Conservation (phyloP, 176 grass and related monocot genomes). For the Carex parvula region DNA sequence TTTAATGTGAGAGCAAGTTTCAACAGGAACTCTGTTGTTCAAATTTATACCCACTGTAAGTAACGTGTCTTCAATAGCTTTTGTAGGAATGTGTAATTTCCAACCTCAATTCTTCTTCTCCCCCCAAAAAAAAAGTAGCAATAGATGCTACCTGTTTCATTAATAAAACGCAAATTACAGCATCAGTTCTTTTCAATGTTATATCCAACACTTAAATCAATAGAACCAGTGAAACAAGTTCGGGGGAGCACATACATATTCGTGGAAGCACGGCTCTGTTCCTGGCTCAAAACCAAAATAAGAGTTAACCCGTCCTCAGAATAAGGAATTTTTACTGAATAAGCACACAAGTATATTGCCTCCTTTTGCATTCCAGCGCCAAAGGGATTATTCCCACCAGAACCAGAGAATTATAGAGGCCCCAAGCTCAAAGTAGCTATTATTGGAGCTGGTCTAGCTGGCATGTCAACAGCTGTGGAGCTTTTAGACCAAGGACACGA, state of each 20-base stretch:
- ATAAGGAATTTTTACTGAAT: background rate
- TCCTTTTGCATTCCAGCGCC: constrained; percentile 45
- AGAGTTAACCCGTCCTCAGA: background rate
- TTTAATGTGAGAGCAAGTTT: background rate
- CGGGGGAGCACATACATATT: background rate
- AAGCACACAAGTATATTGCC: background rate
- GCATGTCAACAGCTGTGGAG: constrained; percentile 95
- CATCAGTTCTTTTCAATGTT: background rate
- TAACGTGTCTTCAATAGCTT: background rate
- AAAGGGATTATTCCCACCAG: constrained; percentile 79
- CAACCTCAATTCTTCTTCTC: background rate
- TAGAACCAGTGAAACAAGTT: background rate
- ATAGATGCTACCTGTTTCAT: too few relatives aligned
- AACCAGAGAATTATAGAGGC: constrained; percentile 70
- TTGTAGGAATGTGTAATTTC: background rate
- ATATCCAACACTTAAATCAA: background rate
- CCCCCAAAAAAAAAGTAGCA: too few relatives aligned
- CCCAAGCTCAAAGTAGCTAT: constrained; percentile 96
- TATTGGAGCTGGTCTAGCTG: constrained; percentile 76
- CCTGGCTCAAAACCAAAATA: background rate
- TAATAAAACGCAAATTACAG: too few relatives aligned
- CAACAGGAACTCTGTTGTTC: background rate
- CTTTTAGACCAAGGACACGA: constrained; percentile 95
- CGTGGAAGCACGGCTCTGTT: background rate
- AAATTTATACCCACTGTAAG: background rate